Conservation (phyloP, 2,329 filamentous ascomycete genomes). For the Botrytis paeoniae region DNA sequence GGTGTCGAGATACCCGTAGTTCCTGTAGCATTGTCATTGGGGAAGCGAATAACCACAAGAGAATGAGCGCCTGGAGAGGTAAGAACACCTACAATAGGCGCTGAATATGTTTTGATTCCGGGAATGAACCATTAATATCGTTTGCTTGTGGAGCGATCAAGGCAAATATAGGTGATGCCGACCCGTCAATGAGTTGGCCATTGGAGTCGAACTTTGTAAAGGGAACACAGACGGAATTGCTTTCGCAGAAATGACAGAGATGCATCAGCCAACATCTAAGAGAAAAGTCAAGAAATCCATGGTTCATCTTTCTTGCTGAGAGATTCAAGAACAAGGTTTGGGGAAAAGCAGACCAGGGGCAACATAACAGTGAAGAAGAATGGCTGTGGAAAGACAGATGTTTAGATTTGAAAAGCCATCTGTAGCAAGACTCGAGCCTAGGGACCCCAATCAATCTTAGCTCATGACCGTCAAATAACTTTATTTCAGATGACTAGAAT, state of each 20-base stretch:
- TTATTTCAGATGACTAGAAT: background rate
- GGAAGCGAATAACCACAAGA: background rate
- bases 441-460: background rate
- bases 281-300: background rate
- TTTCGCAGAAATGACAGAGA: background rate
- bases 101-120: background rate
- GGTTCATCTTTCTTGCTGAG: background rate
- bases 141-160: background rate
- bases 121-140: background rate
- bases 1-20: too few species aligned
- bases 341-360: background rate
- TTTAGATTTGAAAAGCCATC: background rate
- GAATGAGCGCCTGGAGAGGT: background rate
- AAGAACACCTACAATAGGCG: background rate
- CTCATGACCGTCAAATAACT: background rate
- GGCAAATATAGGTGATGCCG: background rate
- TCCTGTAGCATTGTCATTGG: too few species aligned
- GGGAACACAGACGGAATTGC: background rate
- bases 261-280: background rate
- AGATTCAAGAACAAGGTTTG: background rate
- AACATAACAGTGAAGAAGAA: background rate
- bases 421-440: background rate
- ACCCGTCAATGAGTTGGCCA: background rate
- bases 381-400: background rate
- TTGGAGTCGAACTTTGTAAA: background rate